A percentile compares a stretch with the other conserved stretches of the same genome.
These are phyloP conservation scores for Mortierella sp. DNA, from an alignment of 371 early-diverging fungal genomes.

Conservation along the genomic window DNA sequence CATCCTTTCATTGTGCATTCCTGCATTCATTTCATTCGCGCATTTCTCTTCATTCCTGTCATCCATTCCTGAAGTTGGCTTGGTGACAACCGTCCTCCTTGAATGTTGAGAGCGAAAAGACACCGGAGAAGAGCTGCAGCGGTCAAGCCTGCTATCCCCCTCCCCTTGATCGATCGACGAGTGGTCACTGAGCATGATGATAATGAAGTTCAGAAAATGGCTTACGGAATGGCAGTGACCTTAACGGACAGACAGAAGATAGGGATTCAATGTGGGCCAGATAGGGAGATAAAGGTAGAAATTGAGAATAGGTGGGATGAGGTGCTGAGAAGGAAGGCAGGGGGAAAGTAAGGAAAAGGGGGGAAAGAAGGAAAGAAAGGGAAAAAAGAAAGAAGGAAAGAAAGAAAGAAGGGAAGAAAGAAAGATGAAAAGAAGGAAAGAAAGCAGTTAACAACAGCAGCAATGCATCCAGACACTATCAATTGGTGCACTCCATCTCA, in stretches of 20 bases:
- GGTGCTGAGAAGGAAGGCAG: slow-evolving; percentile 1
- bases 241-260: slow-evolving; percentile 8
- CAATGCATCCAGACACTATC: too few species aligned
- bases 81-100: not conserved
- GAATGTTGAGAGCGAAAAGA: not conserved
- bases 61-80: too few species aligned
- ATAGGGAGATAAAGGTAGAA: not conserved
- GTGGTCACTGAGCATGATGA: not conserved
- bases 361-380: not conserved
- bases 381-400: not conserved
- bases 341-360: not conserved
- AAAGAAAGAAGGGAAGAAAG: slow-evolving; percentile 4
- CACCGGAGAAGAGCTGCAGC: not conserved
- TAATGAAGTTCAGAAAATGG: not conserved
- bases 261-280: not conserved
- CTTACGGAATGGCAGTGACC: slow-evolving; percentile 19
- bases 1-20: not conserved
- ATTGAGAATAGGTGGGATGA: too few species aligned
- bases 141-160: not conserved
- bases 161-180: not conserved
- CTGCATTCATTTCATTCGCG: not conserved
- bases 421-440: slow-evolving; percentile 5
- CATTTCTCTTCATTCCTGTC: not conserved
- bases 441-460: not conserved
- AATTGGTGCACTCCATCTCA: not conserved